These are phyloP conservation scores for Cutaneotrichosporon cyanovorans DNA, from an alignment of 1,284 basidiomycete species.

Conservation along the genomic window DNA sequence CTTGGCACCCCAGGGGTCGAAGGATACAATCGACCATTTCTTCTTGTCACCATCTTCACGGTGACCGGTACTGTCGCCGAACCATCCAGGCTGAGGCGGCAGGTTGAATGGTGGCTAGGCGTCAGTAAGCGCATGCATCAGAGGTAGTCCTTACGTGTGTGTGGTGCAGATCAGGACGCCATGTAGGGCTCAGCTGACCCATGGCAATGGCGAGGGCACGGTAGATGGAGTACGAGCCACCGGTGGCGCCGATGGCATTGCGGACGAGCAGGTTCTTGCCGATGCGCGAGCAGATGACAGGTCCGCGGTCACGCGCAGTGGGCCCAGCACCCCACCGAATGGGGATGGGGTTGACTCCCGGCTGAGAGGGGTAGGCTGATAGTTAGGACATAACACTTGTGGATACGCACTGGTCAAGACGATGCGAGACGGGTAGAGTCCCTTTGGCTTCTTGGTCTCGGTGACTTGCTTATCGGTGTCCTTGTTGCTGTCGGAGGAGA, in stretches of 20 bases:
- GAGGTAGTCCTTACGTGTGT: constrained; percentile 56
- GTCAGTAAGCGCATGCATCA: neutral
- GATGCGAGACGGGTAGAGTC: constrained; percentile 32
- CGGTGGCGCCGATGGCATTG: constrained; percentile 90
- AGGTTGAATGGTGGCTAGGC: constrained; percentile 67
- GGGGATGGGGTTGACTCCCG: constrained; percentile 66
- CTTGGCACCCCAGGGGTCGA: constrained; percentile 93
- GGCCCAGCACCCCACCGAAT: constrained; percentile 71
- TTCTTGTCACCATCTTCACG: constrained; percentile 2
- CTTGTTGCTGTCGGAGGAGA: neutral
- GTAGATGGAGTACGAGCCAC: constrained; percentile 90
- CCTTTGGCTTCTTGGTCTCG: constrained; percentile 21
- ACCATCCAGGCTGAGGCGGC: constrained; percentile 75
- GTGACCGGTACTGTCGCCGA: constrained; percentile 48
- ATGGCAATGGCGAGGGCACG: constrained; percentile 84
- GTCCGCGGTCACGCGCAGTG: constrained; percentile 55
- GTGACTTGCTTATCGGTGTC: neutral
- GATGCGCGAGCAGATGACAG: constrained; percentile 82
- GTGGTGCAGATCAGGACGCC: constrained; percentile 76
- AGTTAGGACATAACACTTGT: neutral
- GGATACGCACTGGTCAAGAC: constrained; percentile 32
- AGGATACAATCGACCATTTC: constrained; percentile 71
- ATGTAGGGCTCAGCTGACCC: constrained; percentile 74
- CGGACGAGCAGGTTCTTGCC: constrained; percentile 76
- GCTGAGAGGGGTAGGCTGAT: constrained; percentile 62